A percentile compares a stretch with the other conserved stretches of the same genome.
Conservation (phyloP, 1,284 basidiomycete genomes). For the Porogramme epimiltina region DNA sequence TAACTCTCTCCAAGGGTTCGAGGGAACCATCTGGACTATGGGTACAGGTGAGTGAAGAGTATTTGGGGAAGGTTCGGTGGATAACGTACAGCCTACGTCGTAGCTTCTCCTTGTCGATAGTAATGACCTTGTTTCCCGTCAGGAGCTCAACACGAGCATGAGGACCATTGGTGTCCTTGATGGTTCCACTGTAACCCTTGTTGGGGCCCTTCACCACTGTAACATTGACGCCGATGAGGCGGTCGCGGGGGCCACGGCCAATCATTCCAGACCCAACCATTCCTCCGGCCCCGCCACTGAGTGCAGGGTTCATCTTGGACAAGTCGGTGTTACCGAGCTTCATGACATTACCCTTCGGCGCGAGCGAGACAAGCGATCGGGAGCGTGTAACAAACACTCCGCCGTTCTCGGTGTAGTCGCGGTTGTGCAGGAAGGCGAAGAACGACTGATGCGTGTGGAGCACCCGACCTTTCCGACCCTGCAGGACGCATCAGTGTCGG, state of each 20-base stretch:
- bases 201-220: constrained; percentile 86
- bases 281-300: constrained; percentile 63
- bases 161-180: constrained; percentile 94
- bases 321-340: constrained; percentile 74
- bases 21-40: constrained; percentile 58
- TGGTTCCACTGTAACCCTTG: constrained; percentile 90
- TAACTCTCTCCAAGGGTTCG: constrained; percentile 41
- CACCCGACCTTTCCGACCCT: constrained; percentile 91
- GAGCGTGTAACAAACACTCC: constrained; percentile 93
- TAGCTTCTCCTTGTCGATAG: constrained; percentile 82
- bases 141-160: constrained; percentile 90
- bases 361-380: constrained; percentile 77
- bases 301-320: constrained; percentile 95
- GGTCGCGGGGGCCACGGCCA: constrained; percentile 77
- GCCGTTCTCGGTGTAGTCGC: constrained; percentile 88
- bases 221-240: constrained; percentile 82
- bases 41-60: background rate
- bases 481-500: background rate
- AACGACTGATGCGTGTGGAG: constrained; percentile 95
- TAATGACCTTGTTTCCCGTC: constrained; percentile 89
- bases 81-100: constrained; percentile 75
- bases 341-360: constrained; percentile 77
- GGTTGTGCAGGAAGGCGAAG: constrained; percentile 93
- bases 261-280: constrained; percentile 82
- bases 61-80: background rate